Evolutionary conservation across 116 monocot genomes (phyloP).

Genomic region (Papilionanthe hybrid): DNA sequence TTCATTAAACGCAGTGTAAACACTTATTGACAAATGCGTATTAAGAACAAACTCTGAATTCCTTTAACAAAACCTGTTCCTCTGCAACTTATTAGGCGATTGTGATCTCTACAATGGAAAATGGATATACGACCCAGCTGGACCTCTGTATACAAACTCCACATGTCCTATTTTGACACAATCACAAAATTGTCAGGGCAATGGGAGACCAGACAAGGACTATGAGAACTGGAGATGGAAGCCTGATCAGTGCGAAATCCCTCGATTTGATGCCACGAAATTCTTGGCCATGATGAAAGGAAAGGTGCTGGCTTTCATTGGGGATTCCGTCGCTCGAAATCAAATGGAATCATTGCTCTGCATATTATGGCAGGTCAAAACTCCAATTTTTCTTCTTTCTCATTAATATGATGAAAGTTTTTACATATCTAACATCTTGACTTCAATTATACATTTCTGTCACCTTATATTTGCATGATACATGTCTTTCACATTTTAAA

Average conservation of each 20-base stretch:
- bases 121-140: constrained; percentile 13
- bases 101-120: constrained; percentile 9
- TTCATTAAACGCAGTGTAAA: no score
- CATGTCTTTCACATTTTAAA: no score
- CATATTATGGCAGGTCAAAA: constrained; percentile 17
- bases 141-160: constrained; percentile 15
- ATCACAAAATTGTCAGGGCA: constrained; percentile 21
- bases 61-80: background rate
- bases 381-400: background rate
- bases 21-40: no score
- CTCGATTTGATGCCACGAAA: constrained; percentile 17
- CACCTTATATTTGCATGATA: no score
- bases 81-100: background rate
- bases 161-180: constrained; percentile 17
- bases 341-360: constrained; percentile 23
- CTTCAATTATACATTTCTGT: no score
- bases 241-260: constrained; percentile 13
- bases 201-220: constrained; percentile 19
- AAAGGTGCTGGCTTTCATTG: constrained; percentile 20
- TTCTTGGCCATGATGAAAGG: constrained; percentile 20
- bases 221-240: constrained; percentile 28
- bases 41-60: no score
- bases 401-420: no score
- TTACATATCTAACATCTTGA: no score
- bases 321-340: constrained; percentile 25